These are phyloP conservation scores for Aspergillus haitiensis DNA, from an alignment of 495 filamentous ascomycete genomes.

Conservation along the genomic window DNA sequence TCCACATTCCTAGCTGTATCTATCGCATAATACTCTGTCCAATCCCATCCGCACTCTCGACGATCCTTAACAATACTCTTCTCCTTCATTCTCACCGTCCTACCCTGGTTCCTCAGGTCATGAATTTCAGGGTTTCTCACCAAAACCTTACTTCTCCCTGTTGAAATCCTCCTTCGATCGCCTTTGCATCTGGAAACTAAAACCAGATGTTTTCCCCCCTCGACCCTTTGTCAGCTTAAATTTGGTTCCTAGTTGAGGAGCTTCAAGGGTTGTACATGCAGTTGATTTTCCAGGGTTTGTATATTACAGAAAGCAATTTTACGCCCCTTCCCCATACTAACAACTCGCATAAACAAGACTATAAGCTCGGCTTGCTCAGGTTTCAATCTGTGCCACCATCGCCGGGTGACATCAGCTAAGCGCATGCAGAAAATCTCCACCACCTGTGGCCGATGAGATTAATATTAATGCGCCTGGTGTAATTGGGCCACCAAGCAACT, in stretches of 20 bases:
- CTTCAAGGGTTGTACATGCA: conserved; percentile 3
- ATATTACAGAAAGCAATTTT: neutral
- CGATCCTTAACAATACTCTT: conserved; percentile 22
- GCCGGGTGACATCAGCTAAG: neutral
- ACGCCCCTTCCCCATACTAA: neutral
- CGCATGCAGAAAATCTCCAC: neutral
- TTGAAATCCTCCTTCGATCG: conserved; percentile 14
- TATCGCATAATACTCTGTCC: conserved; percentile 23
- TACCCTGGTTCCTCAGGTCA: conserved; percentile 15
- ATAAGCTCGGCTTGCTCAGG: neutral
- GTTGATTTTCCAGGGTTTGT: conserved; percentile 11
- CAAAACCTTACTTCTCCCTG: conserved; percentile 22
- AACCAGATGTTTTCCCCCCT: neutral
- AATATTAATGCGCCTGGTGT: conserved; percentile 17
- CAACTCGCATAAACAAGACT: too few species aligned
- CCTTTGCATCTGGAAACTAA: neutral
- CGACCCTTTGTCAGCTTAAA: conserved; percentile 1
- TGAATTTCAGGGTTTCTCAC: conserved; percentile 19
- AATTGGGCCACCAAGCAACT: conserved; percentile 4
- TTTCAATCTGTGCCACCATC: neutral
- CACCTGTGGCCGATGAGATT: neutral
- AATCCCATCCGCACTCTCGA: conserved; percentile 18
- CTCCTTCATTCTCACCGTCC: conserved; percentile 23
- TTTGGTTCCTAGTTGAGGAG: conserved; percentile 5
- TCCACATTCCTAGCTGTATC: conserved; percentile 26